Evolutionary conservation across 2,329 filamentous ascomycete genomes (phyloP), one percentile per base, ranked within the genome.

Genomic region (Trichoderma breve): DNA sequence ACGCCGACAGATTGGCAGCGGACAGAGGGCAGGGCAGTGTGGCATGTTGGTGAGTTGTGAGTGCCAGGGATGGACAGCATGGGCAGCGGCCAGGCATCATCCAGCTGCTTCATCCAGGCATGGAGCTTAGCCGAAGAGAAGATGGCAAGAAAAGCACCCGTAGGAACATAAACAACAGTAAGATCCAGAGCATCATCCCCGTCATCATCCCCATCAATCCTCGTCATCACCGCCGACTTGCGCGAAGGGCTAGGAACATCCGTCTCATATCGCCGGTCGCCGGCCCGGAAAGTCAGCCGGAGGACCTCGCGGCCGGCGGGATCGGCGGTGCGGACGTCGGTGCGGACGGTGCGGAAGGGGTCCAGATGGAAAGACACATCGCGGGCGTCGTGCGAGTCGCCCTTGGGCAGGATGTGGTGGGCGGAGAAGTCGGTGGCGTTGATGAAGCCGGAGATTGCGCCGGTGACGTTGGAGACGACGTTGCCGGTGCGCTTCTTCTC

Each of bases 21-120:
- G 47, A 98, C 96, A 1, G 94, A 97, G 1, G 96, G 96, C 6
- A 98, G 87, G 14, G 96, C 95, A 63, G 89, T 87, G 84, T 97
- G 87, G 83, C 89, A 92, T 11, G 95, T 97, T 7, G 96, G 93
- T 21, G 93, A 93, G 83, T 99, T 98, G 85, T 99, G 96, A 0
- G 96, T 98, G 74, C 96, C 96, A 0, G 96, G 96, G 74, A 98
- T 96, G 64, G 92, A 96, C 64, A 99, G 89, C 3, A 91, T 87
- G 1, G 93, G 92, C 5, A 98, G 85, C 1, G 93, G 90, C 66
- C 89, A 91, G 24, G 90, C 86, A 77, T 95, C 89, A 73, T 87
- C 85, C 55, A 98, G 86, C 73, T 90, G 86, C 71, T 86, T 82
- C 95, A 98, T 98, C 96, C 96, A 97, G 68, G 86, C 83, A 73